phyloP scores from a whole-genome alignment of 495 filamentous ascomycete species.

The Daldinia grandis region DNA sequence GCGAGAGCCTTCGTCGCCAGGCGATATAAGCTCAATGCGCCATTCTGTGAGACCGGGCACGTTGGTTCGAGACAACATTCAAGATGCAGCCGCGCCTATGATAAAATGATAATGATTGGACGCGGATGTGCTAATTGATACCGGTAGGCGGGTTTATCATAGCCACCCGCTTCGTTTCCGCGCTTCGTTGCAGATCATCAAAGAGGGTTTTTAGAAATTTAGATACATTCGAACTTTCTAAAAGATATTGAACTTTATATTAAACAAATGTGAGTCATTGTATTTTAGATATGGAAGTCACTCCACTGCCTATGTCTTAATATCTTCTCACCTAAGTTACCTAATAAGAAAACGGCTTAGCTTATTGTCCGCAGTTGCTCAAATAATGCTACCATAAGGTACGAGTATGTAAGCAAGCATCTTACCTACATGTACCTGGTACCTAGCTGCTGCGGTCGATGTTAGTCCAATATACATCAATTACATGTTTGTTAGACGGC shows the following conservation, averaged over 20 bases:
- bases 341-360: too few relatives aligned
- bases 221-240: background rate
- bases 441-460: background rate
- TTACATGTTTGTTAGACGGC: background rate
- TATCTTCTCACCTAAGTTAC: too few relatives aligned
- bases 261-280: too few relatives aligned
- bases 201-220: background rate
- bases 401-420: too few relatives aligned
- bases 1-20: slow-evolving; percentile 35
- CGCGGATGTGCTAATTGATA: background rate
- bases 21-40: slow-evolving; percentile 31
- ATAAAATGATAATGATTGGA: slow-evolving; percentile 19
- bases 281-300: too few relatives aligned
- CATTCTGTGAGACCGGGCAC: slow-evolving; percentile 20
- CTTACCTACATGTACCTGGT: background rate
- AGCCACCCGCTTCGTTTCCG: slow-evolving; percentile 1
- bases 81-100: slow-evolving; percentile 4
- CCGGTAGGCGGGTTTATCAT: background rate
- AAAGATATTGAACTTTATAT: too few relatives aligned
- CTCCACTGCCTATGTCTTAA: too few relatives aligned
- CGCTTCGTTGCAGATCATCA: slow-evolving; percentile 10
- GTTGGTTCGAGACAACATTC: slow-evolving; percentile 10
- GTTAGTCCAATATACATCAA: background rate
- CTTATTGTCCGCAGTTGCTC: too few relatives aligned
- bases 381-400: too few relatives aligned